Conservation (phyloP, 1,139 yeast genomes). For the Candida sojae region DNA sequence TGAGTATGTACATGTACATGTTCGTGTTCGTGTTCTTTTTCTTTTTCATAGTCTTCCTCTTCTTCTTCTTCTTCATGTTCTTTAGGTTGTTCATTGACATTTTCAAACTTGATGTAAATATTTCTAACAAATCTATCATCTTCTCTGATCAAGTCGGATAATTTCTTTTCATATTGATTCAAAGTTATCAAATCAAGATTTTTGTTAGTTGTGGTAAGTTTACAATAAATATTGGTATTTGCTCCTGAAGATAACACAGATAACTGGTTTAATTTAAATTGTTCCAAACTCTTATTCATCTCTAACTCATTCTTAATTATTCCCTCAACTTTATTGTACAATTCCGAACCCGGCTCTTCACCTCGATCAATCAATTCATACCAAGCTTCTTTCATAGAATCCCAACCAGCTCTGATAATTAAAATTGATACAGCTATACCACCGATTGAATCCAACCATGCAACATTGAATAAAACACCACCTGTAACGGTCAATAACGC, state of each 20-base stretch:
- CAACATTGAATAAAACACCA: slow-evolving; percentile 73
- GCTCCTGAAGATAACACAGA: slow-evolving; percentile 74
- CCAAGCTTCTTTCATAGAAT: slow-evolving; percentile 68
- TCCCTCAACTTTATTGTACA: slow-evolving; percentile 26
- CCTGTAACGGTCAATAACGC: slow-evolving; percentile 88
- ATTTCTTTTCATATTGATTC: slow-evolving; percentile 27
- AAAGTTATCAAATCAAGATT: slow-evolving; percentile 27
- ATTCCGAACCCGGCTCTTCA: slow-evolving; percentile 31
- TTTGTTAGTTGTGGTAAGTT: slow-evolving; percentile 19
- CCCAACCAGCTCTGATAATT: slow-evolving; percentile 82
- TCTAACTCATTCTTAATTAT: slow-evolving; percentile 24
- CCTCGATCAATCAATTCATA: slow-evolving; percentile 73
- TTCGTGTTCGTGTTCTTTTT: slow-evolving; percentile 12
- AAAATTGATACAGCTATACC: slow-evolving; percentile 82
- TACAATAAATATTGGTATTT: slow-evolving; percentile 44
- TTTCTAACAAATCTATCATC: slow-evolving; percentile 40
- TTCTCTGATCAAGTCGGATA: slow-evolving; percentile 24
- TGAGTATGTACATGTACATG: slow-evolving; percentile 18
- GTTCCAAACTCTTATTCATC: slow-evolving; percentile 15
- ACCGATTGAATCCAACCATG: slow-evolving; percentile 90
- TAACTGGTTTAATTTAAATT: slow-evolving; percentile 45
- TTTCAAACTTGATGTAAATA: slow-evolving; percentile 21
- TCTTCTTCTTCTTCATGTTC: slow-evolving; percentile 5
- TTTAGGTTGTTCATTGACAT: slow-evolving; percentile 10
- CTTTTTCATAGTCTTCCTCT: slow-evolving; percentile 10